Base-by-base conservation (phyloP, 306 rosid species). In the Elaeagnus macrophylla region DNA sequence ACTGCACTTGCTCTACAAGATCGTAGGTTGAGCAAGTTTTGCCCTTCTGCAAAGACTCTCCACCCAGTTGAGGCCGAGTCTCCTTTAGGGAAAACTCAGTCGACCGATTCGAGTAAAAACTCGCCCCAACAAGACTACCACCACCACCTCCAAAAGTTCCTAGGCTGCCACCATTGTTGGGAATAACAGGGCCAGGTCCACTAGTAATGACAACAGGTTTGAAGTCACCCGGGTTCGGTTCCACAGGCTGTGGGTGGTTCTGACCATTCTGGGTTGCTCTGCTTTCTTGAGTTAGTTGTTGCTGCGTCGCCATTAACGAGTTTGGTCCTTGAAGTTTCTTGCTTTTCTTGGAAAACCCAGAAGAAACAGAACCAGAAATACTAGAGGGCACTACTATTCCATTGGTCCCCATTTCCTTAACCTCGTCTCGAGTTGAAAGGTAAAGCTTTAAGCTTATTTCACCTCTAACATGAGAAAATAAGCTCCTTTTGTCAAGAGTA, bases 1-100 rank as follows among this genome's bases (percentile, higher is more conserved):
- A 81, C 62, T 77, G 79, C 78, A 81, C 50, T 56, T 81, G 88
- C 67, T 81, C 83, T 12, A 81, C 88, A 8, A 81, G 79, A 39
- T 81, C 88, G 43, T 78, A 78, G 57, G 84, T 78, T 6, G 81
- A 77, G 71, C 83, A 76, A 7, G 71, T 71, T 47, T 81, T 81
- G 67, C 75, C 77, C 20, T 80, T 80, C 51, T 69, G 66, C 52
- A 75, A 50, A 7, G 81, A 45, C 67, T 81, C 88, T 2, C 84
- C 88, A 0, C 88, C 84, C 5, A 81, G 84, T 48, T 60, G 72
- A 12, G 88, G 84, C 57, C 75, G 59, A 9, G 88, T 81, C 70
- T 81, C 84, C 37, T 78, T 78, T 6, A 81, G 79, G 1, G 77
- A 72, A 54, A 81, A 81, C 71, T 81, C 88, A 12, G 9, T 47